Evolutionary conservation across 2,329 filamentous ascomycete genomes (phyloP), one percentile per base, ranked within the genome.

Genomic region (Aschersonia sp.): DNA sequence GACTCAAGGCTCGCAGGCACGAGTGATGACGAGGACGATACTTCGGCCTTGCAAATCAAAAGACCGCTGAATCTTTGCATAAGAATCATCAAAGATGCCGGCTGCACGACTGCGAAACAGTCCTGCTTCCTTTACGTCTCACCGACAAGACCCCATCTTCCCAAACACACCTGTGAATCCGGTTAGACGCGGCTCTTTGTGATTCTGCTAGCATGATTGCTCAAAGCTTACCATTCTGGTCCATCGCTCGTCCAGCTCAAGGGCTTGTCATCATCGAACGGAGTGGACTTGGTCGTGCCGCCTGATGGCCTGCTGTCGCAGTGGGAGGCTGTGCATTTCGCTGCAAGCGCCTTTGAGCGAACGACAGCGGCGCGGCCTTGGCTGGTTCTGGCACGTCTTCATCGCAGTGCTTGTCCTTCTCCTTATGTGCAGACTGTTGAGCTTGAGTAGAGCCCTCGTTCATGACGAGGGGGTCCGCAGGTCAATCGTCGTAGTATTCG

Each of bases 401-500:
- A 56, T 60, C 60, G 52, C 55, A 58, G 59, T 59, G 61, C 59
- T 60, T 61, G 65, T 64, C 64, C 64, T 62, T 63, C 61, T 60
- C 63, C 60, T 61, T 64, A 59, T 62, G 62, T 64, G 61, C 66
- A 57, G 65, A 67, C 65, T 65, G 59, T 64, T 67, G 63, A 70
- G 69, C 75, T 78, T 78, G 84, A 82, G 76, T 74, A 74, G 74
- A 58, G 80, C 84, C 89, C 89, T 94, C 89, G 87, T 82, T 76
- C 66, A 72, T 66, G 69, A 83, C 85, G 85, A 91, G 86, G 86
- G 78, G 75, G 74, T 86, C 80, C 80, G 81, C 79, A 77, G 82
- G 85, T 91, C 85, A 91, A 92, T 94, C 75, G 68, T 79, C 77
- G 72, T 94, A 96, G 74, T 94, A 96, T 70, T 91, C 91, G 66